Evolutionary conservation across 495 filamentous ascomycete species (phyloP), one percentile per base, ranked within the genome.

Genomic region (Aspergillus sparsus): DNA sequence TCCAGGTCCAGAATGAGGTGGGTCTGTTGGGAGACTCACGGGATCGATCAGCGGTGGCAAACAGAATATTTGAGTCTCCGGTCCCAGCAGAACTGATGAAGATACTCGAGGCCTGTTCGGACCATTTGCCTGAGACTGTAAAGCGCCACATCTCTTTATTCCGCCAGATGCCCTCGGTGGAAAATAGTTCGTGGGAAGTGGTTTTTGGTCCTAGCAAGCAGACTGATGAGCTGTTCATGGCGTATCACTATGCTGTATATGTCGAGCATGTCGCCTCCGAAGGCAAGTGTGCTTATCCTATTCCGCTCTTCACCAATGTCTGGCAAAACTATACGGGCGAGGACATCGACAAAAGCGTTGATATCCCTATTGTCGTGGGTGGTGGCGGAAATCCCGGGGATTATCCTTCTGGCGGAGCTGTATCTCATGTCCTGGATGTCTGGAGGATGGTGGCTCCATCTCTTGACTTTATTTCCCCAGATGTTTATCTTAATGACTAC

Each of bases 181-280:
- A 46, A n/a, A 46, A 46, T 16, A 13, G 63, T 3, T 65, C 67
- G 8, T 82, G 74, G 78, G 67, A 69, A 45, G 54, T 71, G 10
- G 69, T 74, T 47, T 81, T 82, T 63, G 77, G 78, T 9, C 65
- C 65, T 27, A 65, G 71, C 11, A 47, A 61, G 46, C 64, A 71
- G 18, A 74, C 78, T 0, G 79, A 83, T 51, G 77, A 81, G 62
- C 58, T 81, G 2, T 82, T 82, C 71, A 83, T 82, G 79, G 78
- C 79, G 0, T 78, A 80, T 53, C 68, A 79, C 64, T 79, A 74
- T 54, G 69, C 78, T 5, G 61, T 54, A 7, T 83, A 81, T 56
- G 50, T 81, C 36, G 66, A 78, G 31, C 47, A 73, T n/a, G 77
- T 81, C 5, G 76, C 79, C 0, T 45, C 69, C 11, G 74, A 75